phyloP scores from a whole-genome alignment of 208 protist species.

The Leishmania tropica region DNA sequence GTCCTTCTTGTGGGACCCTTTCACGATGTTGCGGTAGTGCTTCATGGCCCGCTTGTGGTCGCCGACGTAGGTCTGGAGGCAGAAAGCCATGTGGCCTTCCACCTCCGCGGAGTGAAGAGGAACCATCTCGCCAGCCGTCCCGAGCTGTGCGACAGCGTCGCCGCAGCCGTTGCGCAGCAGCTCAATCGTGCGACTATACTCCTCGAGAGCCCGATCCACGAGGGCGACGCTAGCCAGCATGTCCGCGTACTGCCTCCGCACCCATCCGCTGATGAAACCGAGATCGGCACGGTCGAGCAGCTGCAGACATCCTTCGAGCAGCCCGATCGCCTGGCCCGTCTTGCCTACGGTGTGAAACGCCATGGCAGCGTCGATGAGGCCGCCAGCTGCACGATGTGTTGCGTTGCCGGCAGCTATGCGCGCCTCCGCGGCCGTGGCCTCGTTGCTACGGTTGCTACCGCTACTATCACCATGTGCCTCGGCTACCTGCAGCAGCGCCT shows the following conservation, averaged over 20 bases:
- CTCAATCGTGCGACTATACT: constrained; percentile 55
- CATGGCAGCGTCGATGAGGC: constrained; percentile 63
- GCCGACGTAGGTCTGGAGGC: constrained; percentile 71
- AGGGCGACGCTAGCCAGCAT: constrained; percentile 50
- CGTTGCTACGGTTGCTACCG: not conserved
- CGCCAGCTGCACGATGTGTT: constrained; percentile 48
- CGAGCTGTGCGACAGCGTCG: constrained; percentile 31
- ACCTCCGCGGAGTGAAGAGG: constrained; percentile 49
- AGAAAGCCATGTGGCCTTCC: constrained; percentile 70
- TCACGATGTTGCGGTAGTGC: constrained; percentile 60
- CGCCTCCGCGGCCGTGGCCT: not conserved
- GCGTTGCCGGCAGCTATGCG: constrained; percentile 24
- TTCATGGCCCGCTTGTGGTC: constrained; percentile 66
- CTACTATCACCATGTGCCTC: not conserved
- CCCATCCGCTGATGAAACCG: constrained; percentile 50
- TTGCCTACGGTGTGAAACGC: constrained; percentile 51
- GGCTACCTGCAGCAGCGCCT: constrained; percentile 23
- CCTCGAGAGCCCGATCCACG: constrained; percentile 60
- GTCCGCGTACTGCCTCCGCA: constrained; percentile 67
- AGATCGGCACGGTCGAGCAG: constrained; percentile 56
- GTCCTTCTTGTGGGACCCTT: constrained; percentile 9
- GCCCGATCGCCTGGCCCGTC: constrained; percentile 50
- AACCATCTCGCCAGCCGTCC: constrained; percentile 27
- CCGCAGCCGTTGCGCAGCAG: constrained; percentile 36
- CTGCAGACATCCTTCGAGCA: constrained; percentile 59